phyloP scores from a whole-genome alignment of 345 rosid species.

The Linum tenue region DNA sequence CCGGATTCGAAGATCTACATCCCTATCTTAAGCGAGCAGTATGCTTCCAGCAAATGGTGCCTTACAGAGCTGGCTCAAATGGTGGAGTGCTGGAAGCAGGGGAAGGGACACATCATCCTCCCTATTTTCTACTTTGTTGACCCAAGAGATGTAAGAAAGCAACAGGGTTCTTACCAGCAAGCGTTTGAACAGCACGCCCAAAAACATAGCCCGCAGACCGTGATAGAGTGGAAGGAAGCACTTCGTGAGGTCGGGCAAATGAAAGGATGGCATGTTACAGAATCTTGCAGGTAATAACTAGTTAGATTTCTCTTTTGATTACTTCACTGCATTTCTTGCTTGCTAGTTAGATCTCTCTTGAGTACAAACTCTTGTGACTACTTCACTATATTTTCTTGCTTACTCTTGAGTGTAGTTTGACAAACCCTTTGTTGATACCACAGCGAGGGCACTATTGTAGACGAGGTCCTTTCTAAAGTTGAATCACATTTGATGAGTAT shows the following conservation, averaged over 20 bases:
- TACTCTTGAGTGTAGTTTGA: too few species aligned
- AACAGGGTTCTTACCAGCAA: background rate
- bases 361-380: too few species aligned
- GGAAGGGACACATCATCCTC: background rate
- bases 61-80: background rate
- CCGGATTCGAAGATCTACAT: background rate
- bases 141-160: background rate
- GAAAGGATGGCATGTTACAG: background rate
- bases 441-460: too few species aligned
- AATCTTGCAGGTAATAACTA: background rate
- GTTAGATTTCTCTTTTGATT: background rate
- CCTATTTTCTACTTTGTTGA: background rate
- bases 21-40: background rate
- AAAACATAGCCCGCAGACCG: background rate
- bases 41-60: background rate
- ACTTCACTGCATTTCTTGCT: too few species aligned
- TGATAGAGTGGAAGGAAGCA: background rate
- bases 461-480: too few species aligned
- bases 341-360: too few species aligned
- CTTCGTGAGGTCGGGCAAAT: background rate
- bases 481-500: too few species aligned
- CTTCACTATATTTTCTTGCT: too few species aligned
- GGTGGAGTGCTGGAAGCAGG: background rate
- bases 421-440: too few species aligned
- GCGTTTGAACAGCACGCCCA: background rate